Evolutionary conservation across 352 stramenopile species (phyloP).

Genomic region (Pythium rhizo-oryzae): DNA sequence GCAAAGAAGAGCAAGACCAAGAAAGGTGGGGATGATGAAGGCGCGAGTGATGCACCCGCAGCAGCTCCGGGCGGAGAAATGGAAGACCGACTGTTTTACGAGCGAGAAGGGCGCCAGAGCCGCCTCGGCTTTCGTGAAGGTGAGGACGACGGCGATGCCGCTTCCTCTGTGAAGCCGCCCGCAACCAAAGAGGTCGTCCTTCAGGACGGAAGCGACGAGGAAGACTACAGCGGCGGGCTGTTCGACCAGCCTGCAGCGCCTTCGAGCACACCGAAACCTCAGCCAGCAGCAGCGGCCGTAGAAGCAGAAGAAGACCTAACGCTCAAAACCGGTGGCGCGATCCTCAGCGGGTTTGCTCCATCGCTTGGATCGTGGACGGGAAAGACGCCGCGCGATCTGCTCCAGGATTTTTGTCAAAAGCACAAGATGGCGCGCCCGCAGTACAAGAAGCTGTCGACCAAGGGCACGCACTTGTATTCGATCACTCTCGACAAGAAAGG

Average conservation of each 20-base stretch:
- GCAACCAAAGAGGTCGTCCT: not conserved
- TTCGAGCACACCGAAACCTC: slow-evolving; percentile 33
- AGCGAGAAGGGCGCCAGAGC: slow-evolving; percentile 21
- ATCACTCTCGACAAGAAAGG: slow-evolving; percentile 45
- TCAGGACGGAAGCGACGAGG: slow-evolving; percentile 15
- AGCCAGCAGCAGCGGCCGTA: slow-evolving; percentile 17
- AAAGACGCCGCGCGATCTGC: slow-evolving; percentile 86
- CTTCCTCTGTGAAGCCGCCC: not conserved
- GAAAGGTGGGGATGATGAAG: not conserved
- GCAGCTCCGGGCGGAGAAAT: not conserved
- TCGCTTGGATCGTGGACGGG: slow-evolving; percentile 51
- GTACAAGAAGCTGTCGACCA: slow-evolving; percentile 54
- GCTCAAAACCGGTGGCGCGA: not conserved
- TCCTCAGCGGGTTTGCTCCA: slow-evolving; percentile 13
- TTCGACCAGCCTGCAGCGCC: slow-evolving; percentile 28
- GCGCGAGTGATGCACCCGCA: not conserved
- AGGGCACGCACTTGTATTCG: slow-evolving; percentile 49
- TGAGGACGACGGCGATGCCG: not conserved
- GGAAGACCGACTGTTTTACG: slow-evolving; percentile 22
- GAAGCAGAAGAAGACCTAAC: slow-evolving; percentile 1
- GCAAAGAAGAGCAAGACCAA: no score
- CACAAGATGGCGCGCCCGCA: slow-evolving; percentile 77
- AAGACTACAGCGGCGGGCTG: slow-evolving; percentile 27
- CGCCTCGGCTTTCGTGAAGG: slow-evolving; percentile 20
- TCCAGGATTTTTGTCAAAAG: slow-evolving; percentile 91